Conservation (phyloP, 2,329 filamentous ascomycete species). For the Davidsoniella virescens region DNA sequence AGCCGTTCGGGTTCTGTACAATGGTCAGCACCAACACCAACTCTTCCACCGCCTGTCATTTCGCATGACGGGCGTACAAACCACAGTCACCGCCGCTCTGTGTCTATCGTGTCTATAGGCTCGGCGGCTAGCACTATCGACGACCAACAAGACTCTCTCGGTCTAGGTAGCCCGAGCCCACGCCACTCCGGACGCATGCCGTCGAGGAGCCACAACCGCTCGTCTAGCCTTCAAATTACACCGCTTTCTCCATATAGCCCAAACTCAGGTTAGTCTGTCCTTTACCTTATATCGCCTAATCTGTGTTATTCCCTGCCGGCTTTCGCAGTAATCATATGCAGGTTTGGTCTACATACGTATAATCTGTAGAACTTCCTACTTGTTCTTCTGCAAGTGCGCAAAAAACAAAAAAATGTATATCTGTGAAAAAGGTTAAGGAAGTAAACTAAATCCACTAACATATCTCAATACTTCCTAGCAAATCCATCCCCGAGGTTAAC, state of each 20-base stretch:
- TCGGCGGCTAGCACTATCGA: slow-evolving; percentile 33
- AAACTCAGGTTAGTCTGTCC: slow-evolving; percentile 23
- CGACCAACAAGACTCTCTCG: slow-evolving; percentile 21
- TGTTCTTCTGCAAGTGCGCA: neutral
- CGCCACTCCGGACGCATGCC: slow-evolving; percentile 6
- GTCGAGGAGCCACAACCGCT: slow-evolving; percentile 50
- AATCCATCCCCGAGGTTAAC: slow-evolving; percentile 28
- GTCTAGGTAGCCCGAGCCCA: slow-evolving; percentile 5
- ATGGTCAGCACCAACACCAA: slow-evolving; percentile 25
- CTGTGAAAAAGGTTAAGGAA: no score
- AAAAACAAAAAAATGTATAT: neutral
- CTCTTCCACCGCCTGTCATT: slow-evolving; percentile 15
- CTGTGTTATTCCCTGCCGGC: neutral
- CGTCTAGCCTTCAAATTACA: slow-evolving; percentile 63
- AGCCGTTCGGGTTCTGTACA: slow-evolving; percentile 31
- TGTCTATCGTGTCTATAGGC: slow-evolving; percentile 69
- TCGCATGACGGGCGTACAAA: slow-evolving; percentile 17
- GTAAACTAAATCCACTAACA: neutral
- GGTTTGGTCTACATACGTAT: neutral
- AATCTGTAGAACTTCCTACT: neutral
- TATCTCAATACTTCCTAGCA: slow-evolving; percentile 16
- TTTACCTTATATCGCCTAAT: neutral
- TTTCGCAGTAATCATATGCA: no score
- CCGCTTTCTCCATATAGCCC: slow-evolving; percentile 29
- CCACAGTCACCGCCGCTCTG: slow-evolving; percentile 47